Conservation (phyloP, 768 basidiomycete genomes). For the Boletus tylopilopsis region DNA sequence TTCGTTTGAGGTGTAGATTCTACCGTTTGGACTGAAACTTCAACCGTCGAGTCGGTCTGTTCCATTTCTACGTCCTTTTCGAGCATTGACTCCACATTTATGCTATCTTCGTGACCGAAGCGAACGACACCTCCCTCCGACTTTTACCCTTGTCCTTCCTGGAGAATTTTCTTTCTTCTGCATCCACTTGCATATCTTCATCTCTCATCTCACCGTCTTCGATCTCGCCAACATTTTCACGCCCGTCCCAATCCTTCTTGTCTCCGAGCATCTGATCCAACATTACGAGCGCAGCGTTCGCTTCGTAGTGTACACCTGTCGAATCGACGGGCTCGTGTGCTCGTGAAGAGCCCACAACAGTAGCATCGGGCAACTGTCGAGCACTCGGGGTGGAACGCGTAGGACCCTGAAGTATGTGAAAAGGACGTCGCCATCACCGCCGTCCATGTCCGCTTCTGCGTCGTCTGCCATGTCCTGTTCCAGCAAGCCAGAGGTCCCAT, state of each 20-base stretch:
- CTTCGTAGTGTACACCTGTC: constrained; percentile 12
- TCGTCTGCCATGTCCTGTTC: background rate
- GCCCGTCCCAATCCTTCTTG: constrained; percentile 55
- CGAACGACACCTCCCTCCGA: background rate
- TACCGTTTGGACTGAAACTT: background rate
- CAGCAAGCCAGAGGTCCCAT: background rate
- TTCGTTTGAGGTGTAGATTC: constrained; percentile 25
- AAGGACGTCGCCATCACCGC: background rate
- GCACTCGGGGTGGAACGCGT: background rate
- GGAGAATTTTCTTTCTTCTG: constrained; percentile 15
- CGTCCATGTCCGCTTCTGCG: background rate
- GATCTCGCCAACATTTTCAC: constrained; percentile 56
- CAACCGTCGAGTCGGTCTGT: background rate
- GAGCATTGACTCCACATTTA: background rate
- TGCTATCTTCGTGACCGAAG: background rate
- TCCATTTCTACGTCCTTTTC: constrained; percentile 14
- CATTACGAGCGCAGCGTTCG: constrained; percentile 28
- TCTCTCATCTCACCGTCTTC: constrained; percentile 31
- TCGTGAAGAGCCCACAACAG: background rate
- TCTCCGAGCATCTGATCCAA: constrained; percentile 52
- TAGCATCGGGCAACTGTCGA: background rate
- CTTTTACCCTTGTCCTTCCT: constrained; percentile 19
- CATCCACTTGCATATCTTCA: constrained; percentile 10
- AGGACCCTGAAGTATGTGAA: background rate
- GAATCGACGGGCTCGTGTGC: background rate